phyloP scores from a whole-genome alignment of 1,284 basidiomycete species.

The Xerocomus minutiporus region DNA sequence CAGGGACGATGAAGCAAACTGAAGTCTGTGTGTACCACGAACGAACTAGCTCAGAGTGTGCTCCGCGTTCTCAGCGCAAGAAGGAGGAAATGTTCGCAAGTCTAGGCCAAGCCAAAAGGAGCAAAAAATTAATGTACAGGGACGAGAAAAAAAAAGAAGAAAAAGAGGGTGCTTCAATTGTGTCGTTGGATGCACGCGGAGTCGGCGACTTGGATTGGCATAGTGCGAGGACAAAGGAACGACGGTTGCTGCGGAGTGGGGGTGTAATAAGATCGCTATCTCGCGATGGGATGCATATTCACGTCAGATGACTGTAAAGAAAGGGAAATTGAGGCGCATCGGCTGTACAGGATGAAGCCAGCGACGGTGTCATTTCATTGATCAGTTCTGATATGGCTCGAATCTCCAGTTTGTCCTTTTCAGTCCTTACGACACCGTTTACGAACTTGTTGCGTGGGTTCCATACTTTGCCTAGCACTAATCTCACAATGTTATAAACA shows the following conservation, averaged over 20 bases:
- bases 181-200: background rate
- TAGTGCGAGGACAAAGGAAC: background rate
- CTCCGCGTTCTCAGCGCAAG: slow-evolving; percentile 20
- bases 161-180: background rate
- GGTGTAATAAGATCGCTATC: slow-evolving; percentile 23
- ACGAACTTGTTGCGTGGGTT: background rate
- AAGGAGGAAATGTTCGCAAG: background rate
- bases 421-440: background rate
- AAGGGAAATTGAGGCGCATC: background rate
- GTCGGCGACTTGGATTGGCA: background rate
- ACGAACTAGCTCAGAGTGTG: slow-evolving; percentile 11
- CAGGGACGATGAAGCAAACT: background rate
- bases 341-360: background rate
- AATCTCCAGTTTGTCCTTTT: background rate
- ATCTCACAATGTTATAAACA: slow-evolving; percentile 34
- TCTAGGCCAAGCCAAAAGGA: background rate
- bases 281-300: slow-evolving; percentile 26
- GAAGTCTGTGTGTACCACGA: slow-evolving; percentile 1
- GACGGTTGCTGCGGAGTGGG: too few species aligned
- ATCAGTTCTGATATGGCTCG: background rate
- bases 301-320: background rate
- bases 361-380: background rate
- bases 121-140: background rate
- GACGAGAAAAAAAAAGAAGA: background rate
- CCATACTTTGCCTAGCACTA: background rate